Evolutionary conservation across 2,329 filamentous ascomycete species (phyloP), one percentile per base, ranked within the genome.

Genomic region (Fusarium sororula): DNA sequence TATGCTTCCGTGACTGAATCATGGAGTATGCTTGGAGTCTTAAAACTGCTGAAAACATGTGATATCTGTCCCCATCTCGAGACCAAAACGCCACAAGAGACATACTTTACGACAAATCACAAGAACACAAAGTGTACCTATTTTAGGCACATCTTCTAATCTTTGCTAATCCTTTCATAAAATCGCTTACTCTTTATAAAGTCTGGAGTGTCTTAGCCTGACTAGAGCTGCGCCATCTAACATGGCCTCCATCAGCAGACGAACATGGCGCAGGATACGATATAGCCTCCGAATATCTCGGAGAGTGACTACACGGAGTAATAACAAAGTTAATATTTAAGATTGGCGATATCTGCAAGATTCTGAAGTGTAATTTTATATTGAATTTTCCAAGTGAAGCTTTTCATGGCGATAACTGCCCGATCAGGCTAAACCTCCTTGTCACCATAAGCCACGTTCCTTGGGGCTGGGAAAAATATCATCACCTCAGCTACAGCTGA

Each of bases 401-500:
- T 59, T 38, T 37, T 41, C 28, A 65, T 60, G 65, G 65, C 50
- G 44, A 69, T 56, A 64, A 28, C 44, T 69, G 38, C 67, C 67
- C 42, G 41, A 70, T 70, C 53, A 17, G 67, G 67, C 51, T 55
- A 70, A 66, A 70, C 47, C 35, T 55, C 67, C 59, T 37, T n/a
- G 42, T 30, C 51, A 18, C 17, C 35, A 42, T 48, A 41, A 66
- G 68, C 67, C 47, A 71, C 57, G 24, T 47, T 24, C 57, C 30
- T 58, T 58, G 28, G 15, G n/a, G 18, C 28, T 42, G n/a, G 32
- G 26, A 20, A 42, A 50, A 66, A 45, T 44, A 66, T 44, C 32
- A 22, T n/a, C 66, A 65, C 39, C 48, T 32, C 42, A 47, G 26
- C 55, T 47, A 22, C 41, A 61, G 50, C 48, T 56, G 67, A 53